Evolutionary conservation across 495 filamentous ascomycete genomes (phyloP).

Genomic region (Penicillium tannophilum): DNA sequence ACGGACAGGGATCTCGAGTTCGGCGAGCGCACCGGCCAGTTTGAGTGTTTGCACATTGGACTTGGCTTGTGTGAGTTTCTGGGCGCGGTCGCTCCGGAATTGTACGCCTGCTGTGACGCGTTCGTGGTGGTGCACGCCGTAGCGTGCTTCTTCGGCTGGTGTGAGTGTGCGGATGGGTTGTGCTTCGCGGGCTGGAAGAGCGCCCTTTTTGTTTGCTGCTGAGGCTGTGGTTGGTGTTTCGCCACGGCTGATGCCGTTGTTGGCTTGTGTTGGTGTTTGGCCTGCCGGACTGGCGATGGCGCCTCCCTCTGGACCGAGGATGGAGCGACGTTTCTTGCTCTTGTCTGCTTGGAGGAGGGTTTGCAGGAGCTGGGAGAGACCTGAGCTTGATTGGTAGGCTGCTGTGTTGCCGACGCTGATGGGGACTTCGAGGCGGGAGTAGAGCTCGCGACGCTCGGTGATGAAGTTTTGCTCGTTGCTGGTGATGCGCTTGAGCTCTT

Average conservation of each 20-base stretch:
- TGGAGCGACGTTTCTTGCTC: constrained; percentile 74
- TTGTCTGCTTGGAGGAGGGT: constrained; percentile 79
- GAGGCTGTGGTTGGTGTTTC: constrained; percentile 43
- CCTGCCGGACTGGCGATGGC: constrained; percentile 49
- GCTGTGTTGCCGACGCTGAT: constrained; percentile 65
- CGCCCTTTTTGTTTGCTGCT: constrained; percentile 58
- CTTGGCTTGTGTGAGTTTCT: constrained; percentile 82
- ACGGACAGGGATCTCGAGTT: constrained; percentile 76
- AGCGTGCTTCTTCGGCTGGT: constrained; percentile 71
- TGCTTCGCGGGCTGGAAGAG: constrained; percentile 35
- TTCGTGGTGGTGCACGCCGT: constrained; percentile 85
- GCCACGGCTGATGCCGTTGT: constrained; percentile 30
- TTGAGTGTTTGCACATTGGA: constrained; percentile 78
- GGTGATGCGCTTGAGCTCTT: constrained; percentile 88
- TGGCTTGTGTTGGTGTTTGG: constrained; percentile 49
- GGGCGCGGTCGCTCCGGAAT: constrained; percentile 83
- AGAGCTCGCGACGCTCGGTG: constrained; percentile 87
- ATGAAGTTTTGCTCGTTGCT: constrained; percentile 78
- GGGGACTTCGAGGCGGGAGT: constrained; percentile 79
- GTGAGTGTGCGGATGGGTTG: constrained; percentile 67
- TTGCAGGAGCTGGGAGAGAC: constrained; percentile 75
- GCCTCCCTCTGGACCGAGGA: constrained; percentile 59
- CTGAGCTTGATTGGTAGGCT: constrained; percentile 75
- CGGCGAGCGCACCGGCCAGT: constrained; percentile 72
- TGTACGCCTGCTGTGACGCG: constrained; percentile 71